These are phyloP conservation scores for Agapanthus africanus DNA, from an alignment of 106 monocot genomes.

Conservation along the genomic window DNA sequence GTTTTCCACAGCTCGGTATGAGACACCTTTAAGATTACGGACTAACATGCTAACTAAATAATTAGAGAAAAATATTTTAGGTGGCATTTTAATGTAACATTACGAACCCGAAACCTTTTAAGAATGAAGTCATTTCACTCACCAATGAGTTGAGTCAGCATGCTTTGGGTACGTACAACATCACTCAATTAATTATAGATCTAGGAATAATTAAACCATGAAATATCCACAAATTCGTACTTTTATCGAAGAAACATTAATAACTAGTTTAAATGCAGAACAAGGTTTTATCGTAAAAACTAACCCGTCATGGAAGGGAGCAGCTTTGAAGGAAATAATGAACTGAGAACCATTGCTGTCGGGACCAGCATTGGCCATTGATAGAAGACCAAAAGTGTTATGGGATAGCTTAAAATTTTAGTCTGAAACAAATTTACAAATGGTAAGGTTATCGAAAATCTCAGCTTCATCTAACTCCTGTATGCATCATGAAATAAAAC, in stretches of 20 bases:
- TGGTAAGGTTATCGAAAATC: not conserved
- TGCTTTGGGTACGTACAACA: too few relatives aligned
- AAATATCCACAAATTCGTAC: too few relatives aligned
- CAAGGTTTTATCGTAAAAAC: slow-evolving; percentile 7
- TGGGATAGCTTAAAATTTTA: slow-evolving; percentile 53
- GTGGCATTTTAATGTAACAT: too few relatives aligned
- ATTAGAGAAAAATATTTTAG: not conserved
- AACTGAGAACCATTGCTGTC: slow-evolving; percentile 75
- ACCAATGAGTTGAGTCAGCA: not conserved
- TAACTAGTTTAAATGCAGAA: too few relatives aligned
- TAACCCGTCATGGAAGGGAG: slow-evolving; percentile 75
- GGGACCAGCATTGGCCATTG: slow-evolving; percentile 74
- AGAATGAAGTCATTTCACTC: not conserved
- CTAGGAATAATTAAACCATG: not conserved
- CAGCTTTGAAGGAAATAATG: slow-evolving; percentile 64
- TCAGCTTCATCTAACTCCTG: not conserved
- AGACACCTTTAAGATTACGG: not conserved
- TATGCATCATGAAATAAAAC: too few relatives aligned
- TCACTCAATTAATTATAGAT: not conserved
- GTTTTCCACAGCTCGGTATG: not conserved
- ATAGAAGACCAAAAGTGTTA: slow-evolving; percentile 60
- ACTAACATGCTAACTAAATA: not conserved
- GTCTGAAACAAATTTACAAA: slow-evolving; percentile 51
- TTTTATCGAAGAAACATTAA: not conserved
- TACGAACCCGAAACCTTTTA: too few relatives aligned